Evolutionary conservation across 106 monocot species (phyloP).

Genomic region (Dioscorea zingiberensis): DNA sequence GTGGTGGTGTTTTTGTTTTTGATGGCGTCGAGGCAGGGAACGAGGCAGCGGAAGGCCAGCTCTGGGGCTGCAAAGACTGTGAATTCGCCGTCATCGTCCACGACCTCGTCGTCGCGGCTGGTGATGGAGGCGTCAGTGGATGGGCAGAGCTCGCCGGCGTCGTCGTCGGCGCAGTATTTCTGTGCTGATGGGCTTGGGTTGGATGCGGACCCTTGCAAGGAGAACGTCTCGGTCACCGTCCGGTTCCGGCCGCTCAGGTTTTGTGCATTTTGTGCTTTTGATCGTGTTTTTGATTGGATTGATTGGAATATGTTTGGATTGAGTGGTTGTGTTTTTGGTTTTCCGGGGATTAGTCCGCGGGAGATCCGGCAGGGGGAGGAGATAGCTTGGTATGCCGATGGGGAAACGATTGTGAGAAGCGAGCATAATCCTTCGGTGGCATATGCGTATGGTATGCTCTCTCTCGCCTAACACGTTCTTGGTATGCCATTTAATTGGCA

Average conservation of each 20-base stretch:
- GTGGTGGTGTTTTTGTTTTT: not conserved
- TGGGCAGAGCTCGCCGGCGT: constrained; percentile 57
- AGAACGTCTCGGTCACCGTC: constrained; percentile 91
- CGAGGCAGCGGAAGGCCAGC: constrained; percentile 13
- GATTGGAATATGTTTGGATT: not conserved
- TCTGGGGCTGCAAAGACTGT: constrained; percentile 5
- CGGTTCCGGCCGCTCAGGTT: constrained; percentile 97
- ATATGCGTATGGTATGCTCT: constrained; percentile 82
- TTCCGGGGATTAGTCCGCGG: constrained; percentile 45
- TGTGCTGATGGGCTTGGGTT: constrained; percentile 18
- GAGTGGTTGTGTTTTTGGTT: constrained; percentile 7
- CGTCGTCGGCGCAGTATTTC: constrained; percentile 32
- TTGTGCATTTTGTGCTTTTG: constrained; percentile 4
- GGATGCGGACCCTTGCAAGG: constrained; percentile 51
- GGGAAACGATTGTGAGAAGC: constrained; percentile 72
- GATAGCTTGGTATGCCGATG: constrained; percentile 98
- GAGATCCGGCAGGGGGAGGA: constrained; percentile 94
- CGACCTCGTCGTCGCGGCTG: constrained; percentile 46
- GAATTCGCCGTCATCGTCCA: constrained; percentile 47
- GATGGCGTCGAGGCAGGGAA: constrained; percentile 24
- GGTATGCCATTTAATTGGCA: not conserved
- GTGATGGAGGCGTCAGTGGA: constrained; percentile 44
- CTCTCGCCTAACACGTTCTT: too few species aligned
- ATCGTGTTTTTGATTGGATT: not conserved
- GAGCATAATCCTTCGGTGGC: constrained; percentile 70